Evolutionary conservation across 805 yeast species (phyloP).

Genomic region (Hanseniaspora taiwanica): DNA sequence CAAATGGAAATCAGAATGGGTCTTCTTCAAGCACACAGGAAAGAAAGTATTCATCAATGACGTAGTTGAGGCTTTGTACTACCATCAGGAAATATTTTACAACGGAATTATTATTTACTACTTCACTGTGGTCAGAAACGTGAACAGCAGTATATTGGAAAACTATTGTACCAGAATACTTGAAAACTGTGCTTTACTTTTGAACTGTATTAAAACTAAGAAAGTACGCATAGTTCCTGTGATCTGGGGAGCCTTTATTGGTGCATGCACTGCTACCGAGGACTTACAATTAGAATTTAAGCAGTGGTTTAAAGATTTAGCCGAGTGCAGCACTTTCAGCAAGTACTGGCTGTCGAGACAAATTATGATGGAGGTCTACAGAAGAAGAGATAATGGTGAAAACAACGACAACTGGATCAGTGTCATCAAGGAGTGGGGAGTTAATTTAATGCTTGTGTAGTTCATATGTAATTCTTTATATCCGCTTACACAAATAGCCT

Average conservation of each 20-base stretch:
- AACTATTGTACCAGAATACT: conserved; percentile 47
- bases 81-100: conserved; percentile 70
- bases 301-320: conserved; percentile 42
- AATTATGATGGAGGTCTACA: conserved; percentile 78
- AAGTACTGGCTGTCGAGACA: conserved; percentile 80
- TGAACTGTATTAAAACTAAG: conserved; percentile 34
- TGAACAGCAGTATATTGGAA: conserved; percentile 45
- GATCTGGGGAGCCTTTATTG: conserved; percentile 82
- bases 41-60: conserved; percentile 18
- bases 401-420: conserved; percentile 60
- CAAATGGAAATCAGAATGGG: conserved; percentile 71
- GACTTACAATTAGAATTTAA: conserved; percentile 49
- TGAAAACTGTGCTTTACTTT: conserved; percentile 50
- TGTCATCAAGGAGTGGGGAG: conserved; percentile 72
- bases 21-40: conserved; percentile 26
- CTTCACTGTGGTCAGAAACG: conserved; percentile 46
- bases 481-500: not conserved
- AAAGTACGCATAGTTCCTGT: conserved; percentile 56
- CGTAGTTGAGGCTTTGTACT: conserved; percentile 56
- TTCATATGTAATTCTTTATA: not conserved
- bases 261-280: conserved; percentile 68
- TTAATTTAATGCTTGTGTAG: conserved; percentile 52
- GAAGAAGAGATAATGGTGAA: conserved; percentile 49
- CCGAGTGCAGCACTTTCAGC: conserved; percentile 40
- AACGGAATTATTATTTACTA: conserved; percentile 60